Conservation (phyloP, 2,329 filamentous ascomycete species). For the Aureobasidium sp. region DNA sequence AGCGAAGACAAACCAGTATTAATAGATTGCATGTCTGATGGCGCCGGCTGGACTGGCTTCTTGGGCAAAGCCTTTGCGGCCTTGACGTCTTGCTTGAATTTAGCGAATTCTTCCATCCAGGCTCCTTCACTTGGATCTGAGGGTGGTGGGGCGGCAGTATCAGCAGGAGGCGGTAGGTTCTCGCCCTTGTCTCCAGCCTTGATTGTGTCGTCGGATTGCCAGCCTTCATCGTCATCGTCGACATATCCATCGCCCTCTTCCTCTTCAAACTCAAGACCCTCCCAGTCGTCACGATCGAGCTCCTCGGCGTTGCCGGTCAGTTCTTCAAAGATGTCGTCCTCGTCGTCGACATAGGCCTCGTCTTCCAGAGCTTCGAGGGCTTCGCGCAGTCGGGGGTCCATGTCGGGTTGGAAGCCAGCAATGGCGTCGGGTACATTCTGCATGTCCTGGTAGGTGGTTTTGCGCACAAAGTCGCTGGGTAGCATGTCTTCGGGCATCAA, state of each 20-base stretch:
- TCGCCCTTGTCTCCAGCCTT: constrained; percentile 42
- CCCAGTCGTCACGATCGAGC: constrained; percentile 73
- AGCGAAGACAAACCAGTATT: constrained; percentile 64
- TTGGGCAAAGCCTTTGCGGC: constrained; percentile 31
- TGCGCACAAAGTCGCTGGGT: constrained; percentile 70
- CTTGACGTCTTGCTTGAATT: constrained; percentile 64
- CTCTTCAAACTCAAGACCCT: constrained; percentile 46
- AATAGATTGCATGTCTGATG: constrained; percentile 61
- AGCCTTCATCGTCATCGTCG: constrained; percentile 63
- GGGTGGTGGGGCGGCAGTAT: constrained; percentile 29
- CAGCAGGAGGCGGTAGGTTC: constrained; percentile 26
- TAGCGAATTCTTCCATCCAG: constrained; percentile 88
- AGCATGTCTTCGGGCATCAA: constrained; percentile 68
- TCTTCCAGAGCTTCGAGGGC: constrained; percentile 91
- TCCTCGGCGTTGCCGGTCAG: constrained; percentile 65
- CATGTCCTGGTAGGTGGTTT: constrained; percentile 80
- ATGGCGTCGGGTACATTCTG: constrained; percentile 89
- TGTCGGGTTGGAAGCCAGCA: constrained; percentile 91
- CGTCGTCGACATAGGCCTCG: constrained; percentile 83
- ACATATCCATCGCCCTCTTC: constrained; percentile 20
- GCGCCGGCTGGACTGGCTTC: constrained; percentile 38
- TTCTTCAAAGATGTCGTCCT: constrained; percentile 77
- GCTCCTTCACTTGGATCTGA: constrained; percentile 53
- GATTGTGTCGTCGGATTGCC: constrained; percentile 91
- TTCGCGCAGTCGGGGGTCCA: constrained; percentile 89